A percentile compares a stretch with the other conserved stretches of the same genome.
phyloP scores from a whole-genome alignment of 2,329 filamentous ascomycete species.

The Alternaria panax region DNA sequence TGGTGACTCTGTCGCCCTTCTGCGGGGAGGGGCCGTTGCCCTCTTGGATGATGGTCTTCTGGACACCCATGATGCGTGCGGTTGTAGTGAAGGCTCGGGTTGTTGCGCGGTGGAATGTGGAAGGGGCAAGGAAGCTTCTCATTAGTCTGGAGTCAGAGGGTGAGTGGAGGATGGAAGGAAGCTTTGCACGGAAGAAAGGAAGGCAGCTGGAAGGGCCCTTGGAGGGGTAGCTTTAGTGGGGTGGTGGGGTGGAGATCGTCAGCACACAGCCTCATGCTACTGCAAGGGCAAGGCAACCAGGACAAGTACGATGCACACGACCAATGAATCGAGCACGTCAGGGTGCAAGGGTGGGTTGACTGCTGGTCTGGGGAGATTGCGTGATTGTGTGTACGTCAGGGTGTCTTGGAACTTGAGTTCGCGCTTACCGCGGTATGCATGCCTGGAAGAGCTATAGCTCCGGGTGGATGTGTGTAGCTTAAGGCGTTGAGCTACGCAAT shows the following conservation, averaged over 20 bases:
- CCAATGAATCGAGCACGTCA: slow-evolving; percentile 20
- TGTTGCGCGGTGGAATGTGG: slow-evolving; percentile 14
- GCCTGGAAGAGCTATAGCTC: neutral
- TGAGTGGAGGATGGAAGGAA: slow-evolving; percentile 11
- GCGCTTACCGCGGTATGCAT: slow-evolving; percentile 1
- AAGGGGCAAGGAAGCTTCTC: slow-evolving; percentile 19
- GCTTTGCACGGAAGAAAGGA: slow-evolving; percentile 8
- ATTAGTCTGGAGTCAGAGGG: slow-evolving; percentile 16
- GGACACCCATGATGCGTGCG: slow-evolving; percentile 37
- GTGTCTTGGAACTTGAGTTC: neutral
- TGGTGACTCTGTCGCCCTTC: slow-evolving; percentile 41
- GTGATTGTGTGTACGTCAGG: slow-evolving; percentile 19
- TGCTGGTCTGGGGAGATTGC: slow-evolving; percentile 14
- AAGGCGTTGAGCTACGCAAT: neutral
- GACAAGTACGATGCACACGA: slow-evolving; percentile 10
- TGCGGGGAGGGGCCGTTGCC: slow-evolving; percentile 39
- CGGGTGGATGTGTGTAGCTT: neutral
- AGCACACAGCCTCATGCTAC: slow-evolving; percentile 24
- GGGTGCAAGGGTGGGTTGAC: neutral
- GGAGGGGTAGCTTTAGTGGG: slow-evolving; percentile 21
- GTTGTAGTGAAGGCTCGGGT: slow-evolving; percentile 24
- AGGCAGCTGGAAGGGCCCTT: slow-evolving; percentile 1
- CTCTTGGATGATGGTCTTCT: slow-evolving; percentile 39
- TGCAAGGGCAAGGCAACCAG: slow-evolving; percentile 22
- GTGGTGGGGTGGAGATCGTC: slow-evolving; percentile 21